Base-by-base conservation (phyloP, 305 asterid species). In the Solanum hybrid region DNA sequence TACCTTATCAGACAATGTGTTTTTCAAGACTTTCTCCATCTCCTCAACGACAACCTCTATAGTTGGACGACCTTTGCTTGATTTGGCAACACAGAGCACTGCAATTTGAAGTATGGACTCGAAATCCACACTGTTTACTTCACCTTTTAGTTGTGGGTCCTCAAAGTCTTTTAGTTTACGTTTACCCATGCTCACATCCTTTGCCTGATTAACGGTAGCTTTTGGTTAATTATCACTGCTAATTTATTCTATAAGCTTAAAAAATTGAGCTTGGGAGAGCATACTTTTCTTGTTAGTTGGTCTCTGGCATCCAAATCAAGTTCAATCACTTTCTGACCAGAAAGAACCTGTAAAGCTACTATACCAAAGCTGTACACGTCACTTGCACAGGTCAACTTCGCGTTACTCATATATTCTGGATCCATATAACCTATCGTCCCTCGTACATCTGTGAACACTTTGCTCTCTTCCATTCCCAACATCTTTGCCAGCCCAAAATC, bases 391-490 rank as follows among this genome's bases (percentile, higher is more conserved):
- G 98, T 95, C 93, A 96, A 92, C 90, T 94, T 95, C 85, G 98
- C 99, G 70, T 96, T 95, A 91, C 97, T 96, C 99, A 95, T 96
- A 84, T 96, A 96, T 89, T 96, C 99, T 5, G 99, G 99, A 89
- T 96, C 98, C 99, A 96, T 94, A 70, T 96, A 96, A 39, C 98
- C 99, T 88, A 95, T 93, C 57, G 98, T 96, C 80, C 98, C 99
- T 6, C 97, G 93, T 89, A 96, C 96, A 90, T 95, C 98, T 88
- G 99, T 94, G 26, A 90, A 96, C 84, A 95, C 99, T 93, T 94
- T 94, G 90, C 96, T 95, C 93, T 96, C 97, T 57, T 96, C 96
- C 95, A 95, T 94, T 10, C 94, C 96, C 91, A 95, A 77, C 95
- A 95, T 93, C 91, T 89, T 95, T 6, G 97, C 98, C 92, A 95